These are phyloP conservation scores for Eimeria brunetti DNA, from an alignment of 169 alveolate species.

Conservation along the genomic window DNA sequence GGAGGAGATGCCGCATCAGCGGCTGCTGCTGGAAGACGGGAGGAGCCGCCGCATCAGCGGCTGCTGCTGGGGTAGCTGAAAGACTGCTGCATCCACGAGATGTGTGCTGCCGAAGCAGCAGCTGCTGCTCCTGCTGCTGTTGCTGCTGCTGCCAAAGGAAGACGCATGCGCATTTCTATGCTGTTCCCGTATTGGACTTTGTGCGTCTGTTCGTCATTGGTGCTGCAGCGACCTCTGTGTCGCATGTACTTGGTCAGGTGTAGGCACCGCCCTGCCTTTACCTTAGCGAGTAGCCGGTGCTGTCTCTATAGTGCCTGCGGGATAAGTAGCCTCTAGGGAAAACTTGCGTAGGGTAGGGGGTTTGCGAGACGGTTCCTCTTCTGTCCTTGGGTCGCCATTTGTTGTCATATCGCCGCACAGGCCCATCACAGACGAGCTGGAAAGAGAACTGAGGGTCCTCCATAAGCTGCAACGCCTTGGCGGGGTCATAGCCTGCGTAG, in stretches of 20 bases:
- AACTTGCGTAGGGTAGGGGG: constrained; percentile 81
- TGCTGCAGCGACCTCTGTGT: too few species aligned
- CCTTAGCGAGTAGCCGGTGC: constrained; percentile 74
- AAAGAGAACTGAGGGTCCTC: constrained; percentile 90
- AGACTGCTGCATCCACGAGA: neutral
- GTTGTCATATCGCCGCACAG: constrained; percentile 89
- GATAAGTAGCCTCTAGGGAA: constrained; percentile 69
- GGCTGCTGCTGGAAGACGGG: neutral
- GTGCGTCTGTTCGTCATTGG: too few species aligned
- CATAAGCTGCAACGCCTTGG: constrained; percentile 88
- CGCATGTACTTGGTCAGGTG: neutral
- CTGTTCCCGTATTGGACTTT: too few species aligned
- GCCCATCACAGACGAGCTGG: constrained; percentile 90
- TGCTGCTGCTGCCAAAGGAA: neutral
- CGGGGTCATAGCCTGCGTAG: constrained; percentile 91
- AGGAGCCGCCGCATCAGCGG: neutral
- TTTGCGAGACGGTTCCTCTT: constrained; percentile 88
- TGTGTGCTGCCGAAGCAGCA: too few species aligned
- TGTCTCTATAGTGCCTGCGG: constrained; percentile 75
- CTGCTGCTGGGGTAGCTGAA: neutral
- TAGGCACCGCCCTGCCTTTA: neutral
- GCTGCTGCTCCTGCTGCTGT: neutral
- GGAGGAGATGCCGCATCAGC: too few species aligned
- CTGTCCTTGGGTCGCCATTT: constrained; percentile 93
- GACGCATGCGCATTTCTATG: neutral